phyloP scores from a whole-genome alignment of 2,329 filamentous ascomycete genomes.

The Coniochaeta ligniaria region DNA sequence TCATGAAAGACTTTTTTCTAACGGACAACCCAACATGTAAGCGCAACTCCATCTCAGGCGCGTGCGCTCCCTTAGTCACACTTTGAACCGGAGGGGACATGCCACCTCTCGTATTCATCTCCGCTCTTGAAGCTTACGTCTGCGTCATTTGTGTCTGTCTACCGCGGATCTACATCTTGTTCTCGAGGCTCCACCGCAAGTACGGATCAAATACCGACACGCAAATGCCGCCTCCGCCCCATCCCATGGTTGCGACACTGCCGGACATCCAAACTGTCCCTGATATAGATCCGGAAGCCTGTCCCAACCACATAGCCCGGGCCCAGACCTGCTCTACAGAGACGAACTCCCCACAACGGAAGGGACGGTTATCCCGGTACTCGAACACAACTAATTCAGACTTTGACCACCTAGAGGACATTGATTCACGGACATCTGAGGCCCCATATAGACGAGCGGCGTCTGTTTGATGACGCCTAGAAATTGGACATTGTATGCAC shows the following conservation, averaged over 20 bases:
- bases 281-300: background rate
- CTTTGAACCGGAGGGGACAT: background rate
- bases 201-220: background rate
- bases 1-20: background rate
- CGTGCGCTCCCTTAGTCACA: background rate
- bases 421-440: background rate
- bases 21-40: constrained; percentile 2
- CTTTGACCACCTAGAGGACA: background rate
- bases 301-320: background rate
- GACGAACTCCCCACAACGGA: background rate
- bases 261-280: background rate
- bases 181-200: background rate
- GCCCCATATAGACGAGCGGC: background rate
- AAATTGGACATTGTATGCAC: too few species aligned
- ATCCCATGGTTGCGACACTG: background rate
- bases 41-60: background rate
- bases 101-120: background rate
- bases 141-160: constrained; percentile 2
- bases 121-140: background rate
- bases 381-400: background rate
- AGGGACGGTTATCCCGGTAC: background rate
- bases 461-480: background rate
- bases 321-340: background rate
- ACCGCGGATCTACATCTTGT: constrained; percentile 2
- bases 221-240: background rate